These are phyloP conservation scores for Blepharisma undulans DNA, from an alignment of 169 alveolate species.

Conservation along the genomic window DNA sequence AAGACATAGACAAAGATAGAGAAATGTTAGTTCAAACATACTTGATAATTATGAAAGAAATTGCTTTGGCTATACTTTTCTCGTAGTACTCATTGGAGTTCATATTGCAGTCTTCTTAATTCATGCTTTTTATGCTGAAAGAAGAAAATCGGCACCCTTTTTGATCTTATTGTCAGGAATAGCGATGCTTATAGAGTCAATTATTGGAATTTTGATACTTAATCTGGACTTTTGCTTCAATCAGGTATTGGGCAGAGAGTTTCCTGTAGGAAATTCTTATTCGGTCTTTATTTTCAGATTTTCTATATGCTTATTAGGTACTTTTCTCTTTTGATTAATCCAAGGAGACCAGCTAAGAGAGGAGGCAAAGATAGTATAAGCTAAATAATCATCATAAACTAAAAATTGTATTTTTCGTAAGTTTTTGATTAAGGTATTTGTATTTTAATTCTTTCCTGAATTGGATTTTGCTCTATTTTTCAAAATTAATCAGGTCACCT, in stretches of 20 bases:
- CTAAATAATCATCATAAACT: too few relatives aligned
- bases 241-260: neutral
- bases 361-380: too few relatives aligned
- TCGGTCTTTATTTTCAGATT: neutral
- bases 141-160: neutral
- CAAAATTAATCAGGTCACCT: too few relatives aligned
- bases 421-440: too few relatives aligned
- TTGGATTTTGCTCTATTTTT: too few relatives aligned
- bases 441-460: too few relatives aligned
- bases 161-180: neutral
- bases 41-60: neutral
- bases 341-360: too few relatives aligned
- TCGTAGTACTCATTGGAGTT: neutral
- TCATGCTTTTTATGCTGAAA: neutral
- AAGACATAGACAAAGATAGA: too few relatives aligned
- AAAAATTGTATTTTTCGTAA: too few relatives aligned
- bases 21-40: neutral
- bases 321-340: too few relatives aligned
- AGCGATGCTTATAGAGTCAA: neutral
- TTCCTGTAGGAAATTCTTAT: neutral
- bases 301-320: neutral
- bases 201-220: neutral
- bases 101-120: neutral
- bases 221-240: neutral
- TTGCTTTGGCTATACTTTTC: neutral